Base-by-base conservation (phyloP, 768 basidiomycete genomes). In the Mycena vulgaris region DNA sequence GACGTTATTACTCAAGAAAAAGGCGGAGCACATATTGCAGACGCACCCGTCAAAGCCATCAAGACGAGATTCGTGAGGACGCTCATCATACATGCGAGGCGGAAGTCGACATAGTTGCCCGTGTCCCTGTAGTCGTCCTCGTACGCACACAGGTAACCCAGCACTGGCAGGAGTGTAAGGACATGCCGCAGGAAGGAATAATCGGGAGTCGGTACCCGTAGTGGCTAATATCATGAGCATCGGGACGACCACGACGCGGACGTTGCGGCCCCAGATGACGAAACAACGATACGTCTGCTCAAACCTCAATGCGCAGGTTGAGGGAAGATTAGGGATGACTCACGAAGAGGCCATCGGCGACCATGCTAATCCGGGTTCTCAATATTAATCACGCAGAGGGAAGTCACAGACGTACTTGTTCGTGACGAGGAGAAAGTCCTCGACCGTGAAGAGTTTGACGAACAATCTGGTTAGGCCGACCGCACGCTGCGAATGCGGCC, bases 21-120 rank as follows among this genome's bases (percentile, higher is more conserved):
- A n/a, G n/a, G n/a, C n/a, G n/a, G n/a, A n/a, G n/a, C n/a, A n/a
- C n/a, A n/a, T n/a, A n/a, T n/a, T n/a, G n/a, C 7, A 23, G 16
- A 48, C 48, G 28, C 39, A 59, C 65, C 65, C 1, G 65, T 66
- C 39, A 66, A 30, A n/a, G 10, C 48, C 57, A 59, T 59, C 21
- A 66, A n/a, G 23, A 66, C 37, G 4, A 59, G 17, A 25, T 66
- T 66, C 16, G 65, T 66, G 3, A 59, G 1, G 27, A 66, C 7
- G 19, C 21, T 51, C 49, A 66, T 59, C 27, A 7, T 19, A 27
- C 39, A 51, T 9, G 39, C 27, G 25, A 59, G 6, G 14, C 57
- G 65, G 11, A 23, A 23, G 28, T 66, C 65, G 57, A 66, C 6
- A 19, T 48, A 35, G 6, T 25, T 21, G 13, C 30, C 10, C n/a